A percentile compares a stretch with the other conserved stretches of the same genome.
These are phyloP conservation scores for Hirsutella rhossiliensis DNA, from an alignment of 2,329 filamentous ascomycete genomes.

Conservation along the genomic window DNA sequence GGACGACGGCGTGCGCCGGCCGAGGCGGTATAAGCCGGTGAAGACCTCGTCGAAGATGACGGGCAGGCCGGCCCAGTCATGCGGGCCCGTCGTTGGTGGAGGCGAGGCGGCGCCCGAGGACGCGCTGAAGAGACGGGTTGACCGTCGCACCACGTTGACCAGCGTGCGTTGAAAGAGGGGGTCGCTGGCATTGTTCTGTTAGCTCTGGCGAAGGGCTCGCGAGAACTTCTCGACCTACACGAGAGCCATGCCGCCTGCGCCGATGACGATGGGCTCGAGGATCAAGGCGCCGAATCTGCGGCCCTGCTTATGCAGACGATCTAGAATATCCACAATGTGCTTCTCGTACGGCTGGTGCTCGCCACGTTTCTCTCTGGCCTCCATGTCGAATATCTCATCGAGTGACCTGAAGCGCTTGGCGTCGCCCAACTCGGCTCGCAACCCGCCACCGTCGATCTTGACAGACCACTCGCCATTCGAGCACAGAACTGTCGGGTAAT, in stretches of 20 bases:
- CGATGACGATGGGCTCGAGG: constrained; percentile 69
- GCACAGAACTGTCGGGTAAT: constrained; percentile 63
- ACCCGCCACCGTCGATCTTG: constrained; percentile 32
- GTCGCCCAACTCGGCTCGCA: constrained; percentile 32
- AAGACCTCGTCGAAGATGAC: constrained; percentile 82
- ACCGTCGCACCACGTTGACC: constrained; percentile 51
- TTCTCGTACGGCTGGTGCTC: constrained; percentile 40
- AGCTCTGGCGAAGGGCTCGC: no score
- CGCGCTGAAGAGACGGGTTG: constrained; percentile 40
- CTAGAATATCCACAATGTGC: constrained; percentile 45
- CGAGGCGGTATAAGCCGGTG: constrained; percentile 72
- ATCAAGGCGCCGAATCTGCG: constrained; percentile 65
- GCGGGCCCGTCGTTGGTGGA: constrained; percentile 6
- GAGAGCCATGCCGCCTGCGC: constrained; percentile 75
- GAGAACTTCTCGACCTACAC: constrained; percentile 47
- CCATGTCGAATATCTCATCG: constrained; percentile 47
- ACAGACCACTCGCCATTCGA: constrained; percentile 54
- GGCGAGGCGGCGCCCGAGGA: constrained; percentile 1
- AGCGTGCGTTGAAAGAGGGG: constrained; percentile 69
- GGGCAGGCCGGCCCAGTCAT: constrained; percentile 60
- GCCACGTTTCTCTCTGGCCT: constrained; percentile 29
- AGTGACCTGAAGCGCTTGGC: constrained; percentile 34
- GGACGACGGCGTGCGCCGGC: constrained; percentile 55
- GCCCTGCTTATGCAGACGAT: constrained; percentile 39
- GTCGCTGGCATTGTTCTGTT: no score